phyloP scores from a whole-genome alignment of 2,329 filamentous ascomycete genomes.

The Fusarium dlaminii region DNA sequence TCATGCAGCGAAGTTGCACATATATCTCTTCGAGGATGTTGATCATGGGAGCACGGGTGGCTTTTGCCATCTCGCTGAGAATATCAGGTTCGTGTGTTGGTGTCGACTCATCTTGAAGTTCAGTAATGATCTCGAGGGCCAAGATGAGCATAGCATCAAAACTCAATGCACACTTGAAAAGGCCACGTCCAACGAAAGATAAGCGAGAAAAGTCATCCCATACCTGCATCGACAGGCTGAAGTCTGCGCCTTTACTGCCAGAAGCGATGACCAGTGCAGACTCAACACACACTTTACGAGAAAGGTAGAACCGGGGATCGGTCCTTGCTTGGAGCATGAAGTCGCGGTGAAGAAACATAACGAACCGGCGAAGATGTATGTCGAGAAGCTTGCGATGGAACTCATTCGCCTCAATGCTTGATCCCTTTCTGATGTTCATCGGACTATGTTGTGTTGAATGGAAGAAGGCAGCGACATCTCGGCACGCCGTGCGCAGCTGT shows the following conservation, averaged over 20 bases:
- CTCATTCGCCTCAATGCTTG: constrained; percentile 22
- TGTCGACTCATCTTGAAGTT: constrained; percentile 37
- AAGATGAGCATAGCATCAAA: constrained; percentile 40
- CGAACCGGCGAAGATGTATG: constrained; percentile 39
- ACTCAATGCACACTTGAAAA: constrained; percentile 41
- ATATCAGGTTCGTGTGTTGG: constrained; percentile 33
- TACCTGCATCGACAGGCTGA: constrained; percentile 17
- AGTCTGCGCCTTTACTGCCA: constrained; percentile 19
- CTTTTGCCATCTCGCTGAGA: constrained; percentile 38
- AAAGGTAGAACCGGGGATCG: constrained; percentile 40
- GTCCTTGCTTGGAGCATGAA: constrained; percentile 40
- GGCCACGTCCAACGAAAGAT: constrained; percentile 38
- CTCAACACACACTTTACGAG: constrained; percentile 40
- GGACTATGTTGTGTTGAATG: constrained; percentile 1
- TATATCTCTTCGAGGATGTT: constrained; percentile 26
- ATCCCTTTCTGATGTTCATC: background rate
- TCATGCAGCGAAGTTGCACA: constrained; percentile 33
- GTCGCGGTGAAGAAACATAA: constrained; percentile 42
- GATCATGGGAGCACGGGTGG: constrained; percentile 32
- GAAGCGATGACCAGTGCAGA: constrained; percentile 39
- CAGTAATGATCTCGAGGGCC: constrained; percentile 36
- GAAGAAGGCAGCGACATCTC: constrained; percentile 38
- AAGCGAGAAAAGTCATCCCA: constrained; percentile 39
- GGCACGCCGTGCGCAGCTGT: constrained; percentile 35
- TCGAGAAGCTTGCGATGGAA: constrained; percentile 41